Base-by-base conservation (phyloP, 306 rosid species). In the Fragaria iinumae region DNA sequence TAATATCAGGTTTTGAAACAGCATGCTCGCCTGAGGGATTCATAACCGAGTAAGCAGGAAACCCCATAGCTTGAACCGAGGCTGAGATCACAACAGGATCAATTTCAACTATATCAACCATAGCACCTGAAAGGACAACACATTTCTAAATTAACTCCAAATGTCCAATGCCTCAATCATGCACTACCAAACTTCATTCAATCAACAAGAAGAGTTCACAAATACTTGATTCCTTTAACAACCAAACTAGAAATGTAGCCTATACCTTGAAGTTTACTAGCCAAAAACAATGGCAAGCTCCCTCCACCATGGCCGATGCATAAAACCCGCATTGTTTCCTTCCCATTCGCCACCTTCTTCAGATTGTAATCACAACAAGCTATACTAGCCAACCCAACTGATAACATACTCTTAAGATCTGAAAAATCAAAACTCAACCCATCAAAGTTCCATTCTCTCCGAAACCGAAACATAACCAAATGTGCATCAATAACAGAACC, bases 261-360 rank as follows among this genome's bases (percentile, higher is more conserved):
- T 68, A 50, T 50, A 91, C 98, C 98, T 89, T 82, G 91, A 79
- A 95, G 86, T 83, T 82, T 87, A 83, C 95, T 90, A 29, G 97
- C 96, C 86, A 92, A 79, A 83, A 92, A 92, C 72, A 95, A 83
- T 9, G 98, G 96, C 74, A 92, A 84, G 83, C 97, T 90, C 72
- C 98, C 98, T 36, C 98, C 98, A 74, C 98, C 98, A 75, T 95
- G 97, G 32, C 97, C 98, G 20, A 95, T 90, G 86, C 97, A 92
- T 78, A 95, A 82, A 73, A 92, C 88, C 65, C 75, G 83, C 90
- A 92, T 84, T 32, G 70, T 80, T 77, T 92, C 84, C 67, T 80
- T 84, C 79, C 97, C 98, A 21, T 77, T 85, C 62, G 80, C 78
- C 10, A 82, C 86, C 27, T 86, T 73, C 80, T 32, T 77, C 21